Evolutionary conservation across 768 basidiomycete species (phyloP).

Genomic region (Lentinula raphanica): DNA sequence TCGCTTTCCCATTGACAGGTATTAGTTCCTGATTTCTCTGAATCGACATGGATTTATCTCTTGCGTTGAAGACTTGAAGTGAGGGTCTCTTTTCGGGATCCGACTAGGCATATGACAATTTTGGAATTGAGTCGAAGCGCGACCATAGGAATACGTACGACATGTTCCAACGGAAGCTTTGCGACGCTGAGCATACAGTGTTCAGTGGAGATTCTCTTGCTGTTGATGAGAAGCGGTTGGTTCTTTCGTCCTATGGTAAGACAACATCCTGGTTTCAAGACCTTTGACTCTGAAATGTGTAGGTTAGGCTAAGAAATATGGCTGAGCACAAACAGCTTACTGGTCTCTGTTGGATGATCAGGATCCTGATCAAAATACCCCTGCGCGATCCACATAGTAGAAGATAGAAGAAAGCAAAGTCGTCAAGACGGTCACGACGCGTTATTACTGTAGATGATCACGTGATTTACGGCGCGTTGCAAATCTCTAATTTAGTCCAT

Average conservation of each 20-base stretch:
- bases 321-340: background rate
- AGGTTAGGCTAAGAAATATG: background rate
- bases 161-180: conserved; percentile 43
- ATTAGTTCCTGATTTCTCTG: conserved; percentile 29
- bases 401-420: background rate
- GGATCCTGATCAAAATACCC: background rate
- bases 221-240: conserved; percentile 43
- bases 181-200: conserved; percentile 58
- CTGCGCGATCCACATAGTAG: background rate
- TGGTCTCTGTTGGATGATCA: background rate
- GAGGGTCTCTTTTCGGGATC: conserved; percentile 45
- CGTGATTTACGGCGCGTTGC: no score
- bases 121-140: background rate
- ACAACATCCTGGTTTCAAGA: conserved; percentile 54
- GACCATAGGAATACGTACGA: conserved; percentile 39
- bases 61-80: conserved; percentile 42
- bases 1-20: conserved; percentile 30
- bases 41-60: conserved; percentile 41
- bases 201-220: conserved; percentile 60
- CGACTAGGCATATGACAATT: conserved; percentile 27
- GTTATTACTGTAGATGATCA: background rate
- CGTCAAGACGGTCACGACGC: background rate
- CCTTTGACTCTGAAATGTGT: conserved; percentile 28
- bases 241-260: conserved; percentile 59
- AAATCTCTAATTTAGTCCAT: no score